Evolutionary conservation across 1,284 basidiomycete genomes (phyloP).

Genomic region (Uromyces viciae-fabae): DNA sequence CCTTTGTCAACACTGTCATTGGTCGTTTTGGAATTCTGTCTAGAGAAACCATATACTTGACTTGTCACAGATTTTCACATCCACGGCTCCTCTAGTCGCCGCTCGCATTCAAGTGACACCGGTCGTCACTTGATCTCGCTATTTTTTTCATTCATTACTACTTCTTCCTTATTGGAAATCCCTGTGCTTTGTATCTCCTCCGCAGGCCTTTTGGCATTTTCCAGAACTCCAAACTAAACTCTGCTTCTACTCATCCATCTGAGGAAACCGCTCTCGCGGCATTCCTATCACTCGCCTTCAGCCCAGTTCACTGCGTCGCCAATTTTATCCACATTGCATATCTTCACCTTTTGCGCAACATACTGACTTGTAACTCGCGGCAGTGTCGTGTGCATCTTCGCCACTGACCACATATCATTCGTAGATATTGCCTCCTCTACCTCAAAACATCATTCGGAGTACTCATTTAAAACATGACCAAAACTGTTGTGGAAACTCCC

Average conservation of each 20-base stretch:
- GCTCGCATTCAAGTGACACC: not conserved
- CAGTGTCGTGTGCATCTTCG: not conserved
- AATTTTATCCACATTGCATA: not conserved
- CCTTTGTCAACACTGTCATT: no score
- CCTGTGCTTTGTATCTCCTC: not conserved
- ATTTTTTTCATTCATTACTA: not conserved
- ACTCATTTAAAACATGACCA: slow-evolving; percentile 14
- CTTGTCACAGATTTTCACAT: slow-evolving; percentile 27
- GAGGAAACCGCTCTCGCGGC: not conserved
- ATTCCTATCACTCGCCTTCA: not conserved
- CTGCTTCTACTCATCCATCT: not conserved
- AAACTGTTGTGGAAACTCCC: not conserved
- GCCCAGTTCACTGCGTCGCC: not conserved
- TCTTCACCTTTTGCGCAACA: not conserved
- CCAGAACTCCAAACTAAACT: no score
- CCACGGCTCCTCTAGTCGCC: not conserved
- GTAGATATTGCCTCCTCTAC: not conserved
- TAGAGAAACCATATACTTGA: not conserved
- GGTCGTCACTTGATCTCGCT: not conserved
- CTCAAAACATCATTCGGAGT: not conserved
- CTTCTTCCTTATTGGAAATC: not conserved
- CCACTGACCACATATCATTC: not conserved
- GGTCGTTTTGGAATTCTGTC: slow-evolving; percentile 14
- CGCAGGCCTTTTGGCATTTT: no score
- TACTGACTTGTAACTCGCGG: not conserved